Evolutionary conservation across 192 early-diverging fungal species (phyloP).

Genomic region (Globomyces pollinis-pini): DNA sequence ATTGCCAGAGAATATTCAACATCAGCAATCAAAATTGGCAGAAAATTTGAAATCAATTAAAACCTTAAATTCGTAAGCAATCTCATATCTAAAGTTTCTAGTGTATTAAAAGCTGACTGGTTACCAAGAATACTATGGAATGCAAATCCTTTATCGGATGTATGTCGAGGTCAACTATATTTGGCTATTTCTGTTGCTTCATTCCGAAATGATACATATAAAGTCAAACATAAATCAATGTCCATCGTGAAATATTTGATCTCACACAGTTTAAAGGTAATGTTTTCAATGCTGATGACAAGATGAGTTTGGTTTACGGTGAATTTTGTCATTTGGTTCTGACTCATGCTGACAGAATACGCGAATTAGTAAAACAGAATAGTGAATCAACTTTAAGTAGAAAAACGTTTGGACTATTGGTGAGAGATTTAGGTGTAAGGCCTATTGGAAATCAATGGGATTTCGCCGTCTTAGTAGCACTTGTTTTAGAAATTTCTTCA

Average conservation of each 20-base stretch:
- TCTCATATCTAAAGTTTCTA: too few species aligned
- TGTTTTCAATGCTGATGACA: too few species aligned
- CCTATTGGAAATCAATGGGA: conserved; percentile 13
- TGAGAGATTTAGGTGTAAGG: neutral
- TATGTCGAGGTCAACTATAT: neutral
- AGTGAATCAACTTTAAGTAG: neutral
- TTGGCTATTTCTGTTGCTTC: neutral
- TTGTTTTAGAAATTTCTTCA: conserved; percentile 1
- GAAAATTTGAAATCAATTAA: neutral
- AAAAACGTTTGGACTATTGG: neutral
- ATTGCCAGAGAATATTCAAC: conserved; percentile 6
- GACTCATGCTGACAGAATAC: neutral
- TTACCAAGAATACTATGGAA: conserved; percentile 9
- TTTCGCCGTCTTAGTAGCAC: conserved; percentile 7
- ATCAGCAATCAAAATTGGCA: neutral
- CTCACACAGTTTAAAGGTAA: neutral
- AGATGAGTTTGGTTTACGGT: neutral
- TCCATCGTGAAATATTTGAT: neutral
- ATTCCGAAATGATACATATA: neutral
- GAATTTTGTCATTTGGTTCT: neutral
- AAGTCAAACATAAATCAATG: neutral
- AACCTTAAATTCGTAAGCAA: too few species aligned
- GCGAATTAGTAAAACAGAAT: neutral
- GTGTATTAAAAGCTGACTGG: neutral
- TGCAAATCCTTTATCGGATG: neutral